phyloP scores from a whole-genome alignment of 805 yeast genomes.

The Saccharomycodes ludwigii region DNA sequence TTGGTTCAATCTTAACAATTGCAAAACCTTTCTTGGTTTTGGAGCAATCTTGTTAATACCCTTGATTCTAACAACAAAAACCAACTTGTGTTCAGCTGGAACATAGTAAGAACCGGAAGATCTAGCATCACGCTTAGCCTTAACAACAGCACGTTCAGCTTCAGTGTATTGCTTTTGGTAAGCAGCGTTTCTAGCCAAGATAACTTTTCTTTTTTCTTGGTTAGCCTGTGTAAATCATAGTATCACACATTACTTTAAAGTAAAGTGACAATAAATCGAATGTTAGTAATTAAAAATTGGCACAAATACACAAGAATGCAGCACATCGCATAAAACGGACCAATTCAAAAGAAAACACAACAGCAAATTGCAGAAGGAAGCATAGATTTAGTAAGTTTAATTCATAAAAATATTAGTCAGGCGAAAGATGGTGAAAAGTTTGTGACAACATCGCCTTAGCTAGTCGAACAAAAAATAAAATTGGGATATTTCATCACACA shows the following conservation, averaged over 20 bases:
- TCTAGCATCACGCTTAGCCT: conserved; percentile 88
- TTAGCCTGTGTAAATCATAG: conserved; percentile 24
- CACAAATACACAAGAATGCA: too few relatives aligned
- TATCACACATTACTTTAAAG: conserved; percentile 7
- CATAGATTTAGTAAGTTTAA: neutral
- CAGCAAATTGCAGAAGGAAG: too few relatives aligned
- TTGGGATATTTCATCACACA: conserved; percentile 35
- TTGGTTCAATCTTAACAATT: conserved; percentile 84
- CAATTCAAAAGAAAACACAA: too few relatives aligned
- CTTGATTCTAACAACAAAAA: conserved; percentile 96
- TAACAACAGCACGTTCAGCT: conserved; percentile 77
- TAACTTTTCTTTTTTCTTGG: conserved; percentile 51
- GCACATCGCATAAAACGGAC: too few relatives aligned
- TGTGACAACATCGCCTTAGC: conserved; percentile 61
- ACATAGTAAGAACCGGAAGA: conserved; percentile 90
- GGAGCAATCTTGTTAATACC: conserved; percentile 98
- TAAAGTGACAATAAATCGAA: conserved; percentile 11
- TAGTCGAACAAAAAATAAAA: conserved; percentile 42
- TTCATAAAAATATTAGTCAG: conserved; percentile 33
- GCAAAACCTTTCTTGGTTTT: conserved; percentile 98
- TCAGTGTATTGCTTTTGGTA: conserved; percentile 90
- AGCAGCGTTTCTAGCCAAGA: conserved; percentile 91
- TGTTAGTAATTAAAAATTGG: too few relatives aligned
- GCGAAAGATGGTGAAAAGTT: conserved; percentile 69
- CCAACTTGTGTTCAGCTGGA: conserved; percentile 88